Conservation (phyloP, 1,284 basidiomycete species). For the Chalciporus sp. region DNA sequence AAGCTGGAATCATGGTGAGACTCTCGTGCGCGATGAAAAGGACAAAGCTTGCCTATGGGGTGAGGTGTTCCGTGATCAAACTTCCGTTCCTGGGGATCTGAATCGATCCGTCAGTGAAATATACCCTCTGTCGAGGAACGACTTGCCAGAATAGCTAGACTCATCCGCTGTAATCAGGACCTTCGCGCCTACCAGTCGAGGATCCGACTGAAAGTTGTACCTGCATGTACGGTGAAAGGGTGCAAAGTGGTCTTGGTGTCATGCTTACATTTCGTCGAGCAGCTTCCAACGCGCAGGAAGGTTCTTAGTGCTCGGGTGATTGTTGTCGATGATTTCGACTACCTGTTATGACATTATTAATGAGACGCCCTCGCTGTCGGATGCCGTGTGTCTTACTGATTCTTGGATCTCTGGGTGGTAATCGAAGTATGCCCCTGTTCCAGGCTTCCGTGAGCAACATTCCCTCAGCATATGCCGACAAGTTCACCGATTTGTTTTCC, state of each 20-base stretch:
- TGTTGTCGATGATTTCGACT: slow-evolving; percentile 50
- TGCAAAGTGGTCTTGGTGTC: not conserved
- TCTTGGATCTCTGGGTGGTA: slow-evolving; percentile 66
- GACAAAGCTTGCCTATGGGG: slow-evolving; percentile 55
- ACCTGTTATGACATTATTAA: slow-evolving; percentile 39
- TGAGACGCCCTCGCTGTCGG: not conserved
- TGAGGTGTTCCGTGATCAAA: slow-evolving; percentile 56
- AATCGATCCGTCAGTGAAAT: slow-evolving; percentile 20
- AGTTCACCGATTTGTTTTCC: slow-evolving; percentile 40
- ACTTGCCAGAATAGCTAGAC: slow-evolving; percentile 31
- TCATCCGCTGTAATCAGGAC: slow-evolving; percentile 54
- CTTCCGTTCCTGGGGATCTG: slow-evolving; percentile 46
- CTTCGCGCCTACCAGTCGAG: slow-evolving; percentile 54
- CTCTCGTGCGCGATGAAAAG: not conserved
- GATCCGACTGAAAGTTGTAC: slow-evolving; percentile 71
- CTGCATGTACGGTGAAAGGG: slow-evolving; percentile 28
- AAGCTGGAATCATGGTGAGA: slow-evolving; percentile 32
- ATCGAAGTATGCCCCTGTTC: slow-evolving; percentile 62
- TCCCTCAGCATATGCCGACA: not conserved
- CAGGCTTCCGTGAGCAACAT: slow-evolving; percentile 12
- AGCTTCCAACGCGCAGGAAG: slow-evolving; percentile 58
- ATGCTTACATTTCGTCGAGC: slow-evolving; percentile 48
- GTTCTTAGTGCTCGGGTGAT: slow-evolving; percentile 59
- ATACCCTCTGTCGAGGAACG: not conserved
- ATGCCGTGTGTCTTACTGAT: slow-evolving; percentile 38